Conservation (phyloP, 148 eudicot genomes). For the Camellia granthamiana region DNA sequence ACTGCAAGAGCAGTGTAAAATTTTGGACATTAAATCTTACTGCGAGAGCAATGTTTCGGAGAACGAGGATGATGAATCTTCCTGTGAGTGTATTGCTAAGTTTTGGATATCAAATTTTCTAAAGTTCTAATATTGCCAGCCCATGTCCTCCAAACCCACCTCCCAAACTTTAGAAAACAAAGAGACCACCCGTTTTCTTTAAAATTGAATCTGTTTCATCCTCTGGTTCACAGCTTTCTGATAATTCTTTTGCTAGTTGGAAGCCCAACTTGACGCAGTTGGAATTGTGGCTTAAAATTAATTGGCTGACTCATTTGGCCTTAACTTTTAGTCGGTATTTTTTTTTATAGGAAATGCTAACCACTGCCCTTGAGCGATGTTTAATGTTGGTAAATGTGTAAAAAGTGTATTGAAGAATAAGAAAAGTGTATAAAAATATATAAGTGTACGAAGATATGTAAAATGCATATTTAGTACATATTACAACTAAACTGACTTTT, state of each 20-base stretch:
- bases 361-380: no score
- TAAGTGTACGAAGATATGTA: no score
- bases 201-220: neutral
- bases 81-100: conserved; percentile 12
- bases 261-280: neutral
- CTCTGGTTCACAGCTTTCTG: neutral
- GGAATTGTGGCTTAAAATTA: neutral
- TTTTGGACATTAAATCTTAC: neutral
- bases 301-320: neutral
- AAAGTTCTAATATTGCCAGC: neutral
- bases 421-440: no score
- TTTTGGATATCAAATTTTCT: neutral
- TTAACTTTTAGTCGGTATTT: neutral
- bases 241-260: neutral
- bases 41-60: neutral
- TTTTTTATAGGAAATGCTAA: no score
- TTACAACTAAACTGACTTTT: no score
- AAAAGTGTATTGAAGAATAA: no score
- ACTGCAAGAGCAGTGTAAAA: neutral
- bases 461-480: no score
- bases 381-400: no score
- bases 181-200: neutral
- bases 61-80: conserved; percentile 1
- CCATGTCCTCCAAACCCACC: neutral
- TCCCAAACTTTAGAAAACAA: neutral